phyloP scores from a whole-genome alignment of 768 basidiomycete species.

The Postia placenta region DNA sequence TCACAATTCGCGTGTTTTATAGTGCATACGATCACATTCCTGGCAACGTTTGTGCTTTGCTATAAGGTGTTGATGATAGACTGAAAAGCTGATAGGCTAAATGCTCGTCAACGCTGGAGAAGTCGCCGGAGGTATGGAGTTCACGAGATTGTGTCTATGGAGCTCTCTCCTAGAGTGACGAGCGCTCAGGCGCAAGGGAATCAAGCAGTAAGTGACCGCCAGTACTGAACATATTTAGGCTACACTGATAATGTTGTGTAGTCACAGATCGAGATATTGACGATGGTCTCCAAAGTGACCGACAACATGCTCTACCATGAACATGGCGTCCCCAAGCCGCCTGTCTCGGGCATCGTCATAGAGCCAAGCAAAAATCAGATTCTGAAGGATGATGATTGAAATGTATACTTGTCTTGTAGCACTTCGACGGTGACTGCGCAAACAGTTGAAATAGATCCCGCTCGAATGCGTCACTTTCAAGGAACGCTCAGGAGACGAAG shows the following conservation, averaged over 20 bases:
- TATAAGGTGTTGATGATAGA: background rate
- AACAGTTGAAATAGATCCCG: too few species aligned
- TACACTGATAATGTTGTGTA: background rate
- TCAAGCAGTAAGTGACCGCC: background rate
- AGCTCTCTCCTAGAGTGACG: background rate
- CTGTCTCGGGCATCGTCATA: too few species aligned
- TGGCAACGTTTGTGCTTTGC: constrained; percentile 6
- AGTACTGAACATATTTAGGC: background rate
- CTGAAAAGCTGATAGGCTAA: background rate
- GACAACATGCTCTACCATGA: background rate
- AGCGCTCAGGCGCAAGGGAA: too few species aligned
- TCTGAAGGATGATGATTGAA: too few species aligned
- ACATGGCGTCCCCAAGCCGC: too few species aligned
- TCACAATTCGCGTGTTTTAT: background rate
- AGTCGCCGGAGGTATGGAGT: background rate
- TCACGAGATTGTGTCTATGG: background rate
- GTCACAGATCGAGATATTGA: background rate
- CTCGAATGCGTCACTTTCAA: too few species aligned
- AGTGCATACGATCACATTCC: constrained; percentile 14
- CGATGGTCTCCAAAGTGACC: background rate
- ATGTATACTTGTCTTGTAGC: too few species aligned
- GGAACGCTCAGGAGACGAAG: too few species aligned
- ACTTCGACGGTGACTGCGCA: too few species aligned
- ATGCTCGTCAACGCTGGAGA: background rate
- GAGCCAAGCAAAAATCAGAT: too few species aligned